phyloP scores from a whole-genome alignment of 2,329 filamentous ascomycete species.

The Diaporthe sp. region DNA sequence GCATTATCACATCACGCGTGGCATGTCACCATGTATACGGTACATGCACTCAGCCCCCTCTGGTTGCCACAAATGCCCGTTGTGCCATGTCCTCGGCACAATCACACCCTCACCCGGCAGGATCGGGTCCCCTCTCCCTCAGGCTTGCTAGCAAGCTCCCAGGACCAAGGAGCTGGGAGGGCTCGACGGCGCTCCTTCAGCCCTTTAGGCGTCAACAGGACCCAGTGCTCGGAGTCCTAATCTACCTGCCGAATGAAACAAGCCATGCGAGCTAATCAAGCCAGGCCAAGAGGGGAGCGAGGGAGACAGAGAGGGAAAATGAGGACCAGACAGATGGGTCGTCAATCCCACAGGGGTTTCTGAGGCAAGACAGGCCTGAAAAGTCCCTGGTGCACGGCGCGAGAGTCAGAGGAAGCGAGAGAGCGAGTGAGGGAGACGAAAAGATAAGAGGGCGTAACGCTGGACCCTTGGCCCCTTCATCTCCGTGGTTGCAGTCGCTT shows the following conservation, averaged over 20 bases:
- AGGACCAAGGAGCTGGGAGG: constrained; percentile 31
- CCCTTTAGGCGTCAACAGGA: background rate
- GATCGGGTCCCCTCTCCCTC: too few relatives aligned
- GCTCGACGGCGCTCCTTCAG: constrained; percentile 10
- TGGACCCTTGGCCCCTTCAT: constrained; percentile 33
- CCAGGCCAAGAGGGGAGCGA: background rate
- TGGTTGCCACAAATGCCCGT: background rate
- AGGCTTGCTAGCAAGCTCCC: constrained; percentile 12
- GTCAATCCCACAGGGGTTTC: constrained; percentile 12
- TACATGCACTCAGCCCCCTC: constrained; percentile 5
- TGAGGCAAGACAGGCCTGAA: constrained; percentile 11
- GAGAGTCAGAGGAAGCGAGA: constrained; percentile 18
- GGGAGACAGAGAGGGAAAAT: background rate
- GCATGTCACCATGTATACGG: constrained; percentile 1
- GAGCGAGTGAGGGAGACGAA: background rate
- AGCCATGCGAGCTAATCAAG: constrained; percentile 18
- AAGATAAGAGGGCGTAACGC: constrained; percentile 25
- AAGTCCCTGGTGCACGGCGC: background rate
- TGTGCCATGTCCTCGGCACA: background rate
- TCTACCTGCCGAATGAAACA: constrained; percentile 29
- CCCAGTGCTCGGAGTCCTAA: background rate
- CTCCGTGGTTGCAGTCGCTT: constrained; percentile 29
- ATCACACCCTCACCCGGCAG: background rate
- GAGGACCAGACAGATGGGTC: constrained; percentile 3
- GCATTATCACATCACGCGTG: background rate